Conservation (phyloP, 1,139 yeast genomes). For the Hansenula sp. region DNA sequence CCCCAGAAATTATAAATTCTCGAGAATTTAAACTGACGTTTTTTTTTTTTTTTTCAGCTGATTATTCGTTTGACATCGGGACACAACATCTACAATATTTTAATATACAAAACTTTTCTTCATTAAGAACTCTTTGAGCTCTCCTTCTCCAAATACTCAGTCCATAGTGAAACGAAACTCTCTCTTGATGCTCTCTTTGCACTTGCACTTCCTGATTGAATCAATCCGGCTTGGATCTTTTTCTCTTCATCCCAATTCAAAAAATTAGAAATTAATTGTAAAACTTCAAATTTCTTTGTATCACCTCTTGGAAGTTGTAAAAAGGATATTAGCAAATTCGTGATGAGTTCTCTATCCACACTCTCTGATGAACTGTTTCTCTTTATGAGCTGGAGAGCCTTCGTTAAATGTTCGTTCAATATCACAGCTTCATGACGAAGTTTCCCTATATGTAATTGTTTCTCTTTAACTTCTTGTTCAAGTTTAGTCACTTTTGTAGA, state of each 20-base stretch:
- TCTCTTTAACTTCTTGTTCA: slow-evolving; percentile 60
- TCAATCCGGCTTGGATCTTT: slow-evolving; percentile 76
- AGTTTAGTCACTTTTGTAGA: slow-evolving; percentile 23
- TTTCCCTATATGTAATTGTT: slow-evolving; percentile 79
- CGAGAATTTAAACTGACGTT: neutral
- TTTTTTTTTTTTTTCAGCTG: too few species aligned
- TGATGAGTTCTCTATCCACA: slow-evolving; percentile 82
- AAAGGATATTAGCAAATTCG: slow-evolving; percentile 82
- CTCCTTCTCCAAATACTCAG: slow-evolving; percentile 84
- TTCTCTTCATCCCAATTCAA: slow-evolving; percentile 87
- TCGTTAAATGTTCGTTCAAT: slow-evolving; percentile 87
- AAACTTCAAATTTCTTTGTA: slow-evolving; percentile 87
- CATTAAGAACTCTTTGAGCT: slow-evolving; percentile 29
- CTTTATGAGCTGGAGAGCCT: slow-evolving; percentile 80
- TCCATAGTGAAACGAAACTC: slow-evolving; percentile 83
- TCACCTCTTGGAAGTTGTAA: slow-evolving; percentile 89
- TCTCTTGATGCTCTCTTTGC: slow-evolving; percentile 39
- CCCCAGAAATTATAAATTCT: neutral
- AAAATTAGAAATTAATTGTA: slow-evolving; percentile 76
- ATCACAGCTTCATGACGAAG: slow-evolving; percentile 95
- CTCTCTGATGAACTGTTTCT: slow-evolving; percentile 67
- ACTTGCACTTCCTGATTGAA: slow-evolving; percentile 31
- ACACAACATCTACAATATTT: neutral
- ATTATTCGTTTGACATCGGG: too few species aligned
- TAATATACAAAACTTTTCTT: neutral